These are phyloP conservation scores for Limonium bicolor DNA, from an alignment of 148 eudicot species.

Conservation along the genomic window DNA sequence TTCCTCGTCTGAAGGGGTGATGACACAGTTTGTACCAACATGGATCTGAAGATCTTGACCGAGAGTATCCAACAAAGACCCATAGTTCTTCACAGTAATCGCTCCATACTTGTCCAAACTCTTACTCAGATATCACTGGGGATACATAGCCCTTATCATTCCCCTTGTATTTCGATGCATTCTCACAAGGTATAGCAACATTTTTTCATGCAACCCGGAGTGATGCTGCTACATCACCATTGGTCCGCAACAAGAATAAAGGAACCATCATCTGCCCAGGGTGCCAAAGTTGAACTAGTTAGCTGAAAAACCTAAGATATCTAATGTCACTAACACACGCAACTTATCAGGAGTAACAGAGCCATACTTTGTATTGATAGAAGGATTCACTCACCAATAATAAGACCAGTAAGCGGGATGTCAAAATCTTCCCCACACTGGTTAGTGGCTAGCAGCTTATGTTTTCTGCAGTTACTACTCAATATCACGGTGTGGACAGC, in stretches of 20 bases:
- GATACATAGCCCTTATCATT: conserved; percentile 7
- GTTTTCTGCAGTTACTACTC: conserved; percentile 21
- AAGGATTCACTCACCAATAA: conserved; percentile 41
- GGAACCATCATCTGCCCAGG: conserved; percentile 65
- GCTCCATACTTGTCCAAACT: conserved; percentile 46
- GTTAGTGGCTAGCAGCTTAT: conserved; percentile 11
- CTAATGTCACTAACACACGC: no score
- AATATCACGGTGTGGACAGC: conserved; percentile 44
- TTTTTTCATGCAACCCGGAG: conserved; percentile 39
- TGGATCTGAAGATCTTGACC: conserved; percentile 44
- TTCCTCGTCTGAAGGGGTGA: conserved; percentile 35
- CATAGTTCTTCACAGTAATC: conserved; percentile 46
- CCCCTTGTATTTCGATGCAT: conserved; percentile 9
- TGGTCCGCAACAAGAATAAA: conserved; percentile 70
- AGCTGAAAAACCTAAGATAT: no score
- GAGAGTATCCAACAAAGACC: conserved; percentile 37
- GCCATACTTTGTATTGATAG: no score
- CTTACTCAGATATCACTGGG: conserved; percentile 15
- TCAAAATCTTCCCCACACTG: no score
- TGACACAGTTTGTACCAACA: conserved; percentile 18
- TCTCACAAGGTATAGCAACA: conserved; percentile 9
- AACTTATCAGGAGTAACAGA: no score
- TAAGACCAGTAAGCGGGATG: conserved; percentile 69
- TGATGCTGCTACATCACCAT: conserved; percentile 41
- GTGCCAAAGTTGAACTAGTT: no score